These are phyloP conservation scores for Adiantum capillusveneris DNA, from an alignment of 75 land plant species.

Conservation along the genomic window DNA sequence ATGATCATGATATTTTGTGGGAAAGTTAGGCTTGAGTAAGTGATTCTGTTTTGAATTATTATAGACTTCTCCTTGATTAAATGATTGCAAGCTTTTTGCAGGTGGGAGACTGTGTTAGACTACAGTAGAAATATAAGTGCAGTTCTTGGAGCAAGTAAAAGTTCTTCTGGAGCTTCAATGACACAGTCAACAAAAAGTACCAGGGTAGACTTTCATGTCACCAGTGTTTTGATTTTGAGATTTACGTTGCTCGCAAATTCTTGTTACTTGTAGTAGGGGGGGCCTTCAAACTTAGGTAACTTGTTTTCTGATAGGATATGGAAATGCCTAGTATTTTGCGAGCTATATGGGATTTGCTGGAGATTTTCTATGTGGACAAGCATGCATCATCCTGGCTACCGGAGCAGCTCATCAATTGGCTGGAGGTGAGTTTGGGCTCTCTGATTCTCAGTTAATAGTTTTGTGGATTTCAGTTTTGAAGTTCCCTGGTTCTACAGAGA, in stretches of 20 bases:
- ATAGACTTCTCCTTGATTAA: too few species aligned
- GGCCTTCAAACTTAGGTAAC: background rate
- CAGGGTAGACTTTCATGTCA: too few species aligned
- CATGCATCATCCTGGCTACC: constrained; percentile 66
- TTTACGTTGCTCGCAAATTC: background rate
- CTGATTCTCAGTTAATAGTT: too few species aligned
- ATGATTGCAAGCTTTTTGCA: constrained; percentile 3
- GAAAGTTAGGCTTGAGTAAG: too few species aligned
- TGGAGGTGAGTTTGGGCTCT: constrained; percentile 48
- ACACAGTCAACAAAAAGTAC: constrained; percentile 31
- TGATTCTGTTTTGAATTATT: too few species aligned
- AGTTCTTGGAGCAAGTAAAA: constrained; percentile 35
- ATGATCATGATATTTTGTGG: too few species aligned
- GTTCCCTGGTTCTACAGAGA: constrained; percentile 25
- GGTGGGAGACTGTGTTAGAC: constrained; percentile 85
- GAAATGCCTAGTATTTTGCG: constrained; percentile 46
- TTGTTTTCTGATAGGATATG: constrained; percentile 19
- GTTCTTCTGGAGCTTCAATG: constrained; percentile 29
- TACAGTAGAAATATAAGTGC: constrained; percentile 67
- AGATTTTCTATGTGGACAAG: constrained; percentile 86
- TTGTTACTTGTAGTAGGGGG: background rate
- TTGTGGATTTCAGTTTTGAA: too few species aligned
- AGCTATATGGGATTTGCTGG: constrained; percentile 86
- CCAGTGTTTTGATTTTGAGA: background rate
- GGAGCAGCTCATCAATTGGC: constrained; percentile 87